Percentiles rank a stretch among this genome's conserved stretches.
phyloP scores from a whole-genome alignment of 306 rosid genomes.

The Dalbergia cochinchinensis region DNA sequence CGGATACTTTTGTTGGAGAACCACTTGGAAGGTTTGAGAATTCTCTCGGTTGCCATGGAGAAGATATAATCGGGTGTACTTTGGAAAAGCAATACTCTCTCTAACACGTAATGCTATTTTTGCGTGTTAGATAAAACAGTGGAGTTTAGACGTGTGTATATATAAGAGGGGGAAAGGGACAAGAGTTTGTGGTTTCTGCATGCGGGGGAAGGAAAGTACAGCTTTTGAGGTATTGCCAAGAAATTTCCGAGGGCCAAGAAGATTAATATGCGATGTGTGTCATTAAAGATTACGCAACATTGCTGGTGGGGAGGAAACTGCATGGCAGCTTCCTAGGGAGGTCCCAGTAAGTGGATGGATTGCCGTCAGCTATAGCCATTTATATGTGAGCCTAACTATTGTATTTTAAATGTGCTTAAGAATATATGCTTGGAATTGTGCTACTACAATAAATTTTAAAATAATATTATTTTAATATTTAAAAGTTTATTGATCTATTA shows the following conservation, averaged over 20 bases:
- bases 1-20: conserved; percentile 58
- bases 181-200: background rate
- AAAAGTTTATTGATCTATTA: too few species aligned
- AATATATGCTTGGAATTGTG: too few species aligned
- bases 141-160: background rate
- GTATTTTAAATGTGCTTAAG: too few species aligned
- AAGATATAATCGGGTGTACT: background rate
- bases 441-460: too few species aligned
- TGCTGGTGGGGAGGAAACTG: conserved; percentile 45
- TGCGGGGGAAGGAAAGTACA: too few species aligned
- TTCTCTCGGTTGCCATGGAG: conserved; percentile 51
- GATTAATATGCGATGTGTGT: background rate
- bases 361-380: background rate
- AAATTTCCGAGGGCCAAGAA: conserved; percentile 34
- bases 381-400: too few species aligned
- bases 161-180: background rate
- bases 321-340: conserved; percentile 51
- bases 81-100: background rate
- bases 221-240: conserved; percentile 22
- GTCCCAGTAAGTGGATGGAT: conserved; percentile 4
- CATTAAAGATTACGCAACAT: background rate
- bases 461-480: too few species aligned
- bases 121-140: background rate
- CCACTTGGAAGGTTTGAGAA: conserved; percentile 66
- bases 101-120: background rate